These are phyloP conservation scores for Metschnikowia lochheadii DNA, from an alignment of 805 yeast genomes.

Conservation along the genomic window DNA sequence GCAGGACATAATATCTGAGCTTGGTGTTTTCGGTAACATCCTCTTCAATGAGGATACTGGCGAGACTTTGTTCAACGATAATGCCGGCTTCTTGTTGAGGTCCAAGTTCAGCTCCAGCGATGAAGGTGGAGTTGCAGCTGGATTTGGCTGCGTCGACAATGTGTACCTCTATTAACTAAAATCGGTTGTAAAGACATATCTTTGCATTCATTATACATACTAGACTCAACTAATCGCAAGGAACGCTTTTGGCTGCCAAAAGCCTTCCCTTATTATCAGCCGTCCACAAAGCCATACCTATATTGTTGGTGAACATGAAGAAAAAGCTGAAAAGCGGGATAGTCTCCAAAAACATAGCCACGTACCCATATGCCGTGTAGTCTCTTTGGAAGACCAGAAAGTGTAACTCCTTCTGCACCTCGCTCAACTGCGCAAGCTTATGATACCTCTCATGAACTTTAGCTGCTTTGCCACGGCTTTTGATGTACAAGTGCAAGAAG, in stretches of 20 bases:
- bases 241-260: neutral
- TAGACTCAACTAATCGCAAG: neutral
- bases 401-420: constrained; percentile 35
- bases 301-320: constrained; percentile 53
- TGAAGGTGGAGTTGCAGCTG: constrained; percentile 99
- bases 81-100: constrained; percentile 82
- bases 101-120: constrained; percentile 74
- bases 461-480: constrained; percentile 53
- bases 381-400: constrained; percentile 37
- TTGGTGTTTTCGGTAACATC: constrained; percentile 85
- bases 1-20: constrained; percentile 84
- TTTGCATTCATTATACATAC: neutral
- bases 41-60: constrained; percentile 66
- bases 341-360: constrained; percentile 47
- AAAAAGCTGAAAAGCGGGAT: constrained; percentile 52
- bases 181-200: neutral
- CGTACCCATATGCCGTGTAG: constrained; percentile 49
- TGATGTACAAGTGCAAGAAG: constrained; percentile 42
- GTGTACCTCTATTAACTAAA: constrained; percentile 46
- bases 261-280: constrained; percentile 27
- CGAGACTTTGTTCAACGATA: constrained; percentile 54
- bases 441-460: constrained; percentile 54
- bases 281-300: constrained; percentile 68
- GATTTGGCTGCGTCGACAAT: constrained; percentile 95
- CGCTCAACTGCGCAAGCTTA: constrained; percentile 48